Percentiles rank a stretch among this genome's conserved stretches.
These are phyloP conservation scores for Leccinum variabile DNA, from an alignment of 1,284 basidiomycete species.

Conservation along the genomic window DNA sequence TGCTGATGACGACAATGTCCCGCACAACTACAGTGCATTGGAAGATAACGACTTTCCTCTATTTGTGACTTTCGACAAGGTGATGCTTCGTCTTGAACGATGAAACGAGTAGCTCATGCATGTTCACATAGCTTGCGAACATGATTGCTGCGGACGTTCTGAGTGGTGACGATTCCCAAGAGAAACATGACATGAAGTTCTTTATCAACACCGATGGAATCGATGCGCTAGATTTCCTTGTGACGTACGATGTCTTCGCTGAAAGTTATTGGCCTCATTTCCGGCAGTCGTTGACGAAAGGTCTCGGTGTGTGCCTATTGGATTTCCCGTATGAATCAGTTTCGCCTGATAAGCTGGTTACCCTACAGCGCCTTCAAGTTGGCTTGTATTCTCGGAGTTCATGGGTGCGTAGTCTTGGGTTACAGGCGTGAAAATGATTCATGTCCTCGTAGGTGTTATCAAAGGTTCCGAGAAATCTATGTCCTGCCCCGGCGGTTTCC, in stretches of 20 bases:
- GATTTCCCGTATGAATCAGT: background rate
- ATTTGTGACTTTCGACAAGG: slow-evolving; percentile 67
- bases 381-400: slow-evolving; percentile 68
- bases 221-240: slow-evolving; percentile 23
- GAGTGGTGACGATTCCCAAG: slow-evolving; percentile 11
- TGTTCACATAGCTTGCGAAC: slow-evolving; percentile 11
- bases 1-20: slow-evolving; percentile 55
- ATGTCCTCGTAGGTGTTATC: slow-evolving; percentile 52
- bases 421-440: background rate
- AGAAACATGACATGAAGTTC: slow-evolving; percentile 7
- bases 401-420: slow-evolving; percentile 45
- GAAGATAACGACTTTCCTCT: slow-evolving; percentile 66
- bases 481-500: slow-evolving; percentile 34
- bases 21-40: slow-evolving; percentile 56
- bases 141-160: slow-evolving; percentile 28
- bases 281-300: slow-evolving; percentile 52
- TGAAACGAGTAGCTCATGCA: slow-evolving; percentile 1
- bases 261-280: slow-evolving; percentile 65
- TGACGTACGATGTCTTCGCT: slow-evolving; percentile 55
- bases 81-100: slow-evolving; percentile 28
- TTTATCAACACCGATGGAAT: slow-evolving; percentile 20
- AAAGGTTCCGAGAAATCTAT: slow-evolving; percentile 61
- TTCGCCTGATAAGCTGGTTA: background rate
- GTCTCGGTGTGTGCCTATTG: slow-evolving; percentile 45
- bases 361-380: slow-evolving; percentile 46